A percentile compares a stretch with the other conserved stretches of the same genome.
phyloP scores from a whole-genome alignment of 108 stramenopile species.

The Pelagomonas calceolata region DNA sequence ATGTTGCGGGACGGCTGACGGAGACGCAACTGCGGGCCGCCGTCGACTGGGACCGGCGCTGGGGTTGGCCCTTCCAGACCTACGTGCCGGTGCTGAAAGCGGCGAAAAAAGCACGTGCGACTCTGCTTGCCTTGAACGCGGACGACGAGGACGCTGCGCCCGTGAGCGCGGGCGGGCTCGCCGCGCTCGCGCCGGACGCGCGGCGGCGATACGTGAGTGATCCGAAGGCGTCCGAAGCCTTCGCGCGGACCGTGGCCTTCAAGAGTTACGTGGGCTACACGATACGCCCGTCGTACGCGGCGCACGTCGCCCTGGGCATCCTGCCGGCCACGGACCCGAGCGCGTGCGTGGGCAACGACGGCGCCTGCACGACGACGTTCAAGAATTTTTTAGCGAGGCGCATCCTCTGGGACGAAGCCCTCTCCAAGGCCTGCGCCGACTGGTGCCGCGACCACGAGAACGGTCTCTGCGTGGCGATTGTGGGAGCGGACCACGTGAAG shows the following conservation, averaged over 20 bases:
- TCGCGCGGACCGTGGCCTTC: conserved; percentile 35
- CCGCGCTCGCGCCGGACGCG: conserved; percentile 26
- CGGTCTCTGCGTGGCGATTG: conserved; percentile 53
- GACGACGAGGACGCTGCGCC: conserved; percentile 53
- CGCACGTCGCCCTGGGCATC: conserved; percentile 50
- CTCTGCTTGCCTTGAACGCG: conserved; percentile 55
- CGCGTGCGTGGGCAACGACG: too few relatives aligned
- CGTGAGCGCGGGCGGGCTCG: conserved; percentile 49
- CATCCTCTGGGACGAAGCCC: conserved; percentile 66
- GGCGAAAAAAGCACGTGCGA: conserved; percentile 37
- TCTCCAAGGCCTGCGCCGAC: conserved; percentile 43
- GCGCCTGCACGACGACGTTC: conserved; percentile 33
- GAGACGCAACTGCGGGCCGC: conserved; percentile 29
- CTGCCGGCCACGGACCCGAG: conserved; percentile 15
- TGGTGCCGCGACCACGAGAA: conserved; percentile 42
- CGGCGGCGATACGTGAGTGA: conserved; percentile 47
- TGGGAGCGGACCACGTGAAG: conserved; percentile 66
- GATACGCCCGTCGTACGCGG: conserved; percentile 48
- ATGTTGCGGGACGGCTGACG: conserved; percentile 28
- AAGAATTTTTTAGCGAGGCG: conserved; percentile 53
- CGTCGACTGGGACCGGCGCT: conserved; percentile 55
- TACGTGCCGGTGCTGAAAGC: conserved; percentile 46
- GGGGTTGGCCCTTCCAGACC: conserved; percentile 58
- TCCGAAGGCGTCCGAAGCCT: conserved; percentile 50
- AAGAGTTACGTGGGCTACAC: conserved; percentile 54